Base-by-base conservation (phyloP, 306 rosid genomes). In the Bauhinia variegata region DNA sequence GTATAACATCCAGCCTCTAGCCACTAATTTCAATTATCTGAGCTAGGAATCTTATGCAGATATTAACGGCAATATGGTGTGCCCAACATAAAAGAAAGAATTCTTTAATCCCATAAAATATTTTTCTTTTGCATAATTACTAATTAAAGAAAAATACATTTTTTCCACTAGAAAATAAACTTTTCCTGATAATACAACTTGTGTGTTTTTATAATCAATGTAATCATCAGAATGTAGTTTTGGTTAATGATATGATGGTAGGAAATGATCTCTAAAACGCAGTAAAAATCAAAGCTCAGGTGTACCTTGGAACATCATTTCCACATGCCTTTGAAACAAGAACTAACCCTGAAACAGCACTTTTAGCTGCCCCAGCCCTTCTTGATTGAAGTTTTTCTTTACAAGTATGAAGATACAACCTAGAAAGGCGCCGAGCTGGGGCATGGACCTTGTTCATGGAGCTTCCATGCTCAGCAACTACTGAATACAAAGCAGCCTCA, bases 301-400 rank as follows among this genome's bases (percentile, higher is more conserved):
- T 41, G 54, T 81, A 90, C 99, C 99, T 93, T 13, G 97, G 96
- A 60, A 93, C 99, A 66, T 93, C 97, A 83, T 90, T 90, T 73
- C 99, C 99, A 77, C 99, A 93, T 34, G 99, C 96, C 85, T 93
- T 93, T 71, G 97, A 89, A 46, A 90, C 92, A 77, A 93, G 88
- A 51, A 82, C 95, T 72, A 93, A 78, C 58, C 99, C 99, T 14
- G 99, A 88, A 82, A 90, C 87, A 68, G 89, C 85, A 85, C 87
- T 93, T 83, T 75, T 90, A 75, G 99, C 97, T 8, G 95, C 97
- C 72, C 85, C 83, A 57, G 87, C 85, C 71, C 83, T 90, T 67
- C 87, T 87, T 56, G 85, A 78, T 48, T 7, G 77, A 38, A 82
- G 69, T 64, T 67, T 80, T 82, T 89, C 95, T 73, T 81, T 84